Evolutionary conservation across 805 yeast genomes (phyloP).

Genomic region (Lachancea kluyveri): DNA sequence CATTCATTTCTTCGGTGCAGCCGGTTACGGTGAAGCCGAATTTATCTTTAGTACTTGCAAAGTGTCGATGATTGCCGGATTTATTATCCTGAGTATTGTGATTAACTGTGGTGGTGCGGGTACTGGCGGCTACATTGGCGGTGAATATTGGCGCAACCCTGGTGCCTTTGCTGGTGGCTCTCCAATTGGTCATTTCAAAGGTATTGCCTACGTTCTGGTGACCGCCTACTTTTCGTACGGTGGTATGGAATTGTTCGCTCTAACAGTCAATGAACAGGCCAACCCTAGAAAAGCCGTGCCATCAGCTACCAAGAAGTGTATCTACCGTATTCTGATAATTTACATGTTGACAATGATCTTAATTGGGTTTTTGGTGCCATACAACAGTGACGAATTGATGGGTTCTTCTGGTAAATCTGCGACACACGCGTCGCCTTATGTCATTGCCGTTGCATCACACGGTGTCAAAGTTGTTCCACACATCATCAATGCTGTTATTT

Average conservation of each 20-base stretch:
- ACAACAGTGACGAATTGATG: constrained; percentile 41
- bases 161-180: constrained; percentile 36
- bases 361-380: constrained; percentile 59
- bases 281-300: constrained; percentile 57
- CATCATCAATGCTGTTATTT: constrained; percentile 66
- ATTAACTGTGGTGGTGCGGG: constrained; percentile 56
- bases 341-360: constrained; percentile 48
- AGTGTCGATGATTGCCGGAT: constrained; percentile 53
- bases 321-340: constrained; percentile 57
- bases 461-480: constrained; percentile 63
- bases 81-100: constrained; percentile 48
- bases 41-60: constrained; percentile 49
- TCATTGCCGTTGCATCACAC: constrained; percentile 57
- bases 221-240: constrained; percentile 60
- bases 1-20: constrained; percentile 47
- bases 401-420: constrained; percentile 45
- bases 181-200: constrained; percentile 40
- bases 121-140: constrained; percentile 52
- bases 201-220: constrained; percentile 57
- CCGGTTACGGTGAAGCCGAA: constrained; percentile 68
- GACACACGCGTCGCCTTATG: constrained; percentile 65
- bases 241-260: constrained; percentile 60
- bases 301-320: constrained; percentile 57
- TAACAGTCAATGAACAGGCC: constrained; percentile 61
- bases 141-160: constrained; percentile 51